Evolutionary conservation across 371 early-diverging fungal genomes (phyloP), one percentile per base, ranked within the genome.

Genomic region (Syncephalastrum contaminatum): DNA sequence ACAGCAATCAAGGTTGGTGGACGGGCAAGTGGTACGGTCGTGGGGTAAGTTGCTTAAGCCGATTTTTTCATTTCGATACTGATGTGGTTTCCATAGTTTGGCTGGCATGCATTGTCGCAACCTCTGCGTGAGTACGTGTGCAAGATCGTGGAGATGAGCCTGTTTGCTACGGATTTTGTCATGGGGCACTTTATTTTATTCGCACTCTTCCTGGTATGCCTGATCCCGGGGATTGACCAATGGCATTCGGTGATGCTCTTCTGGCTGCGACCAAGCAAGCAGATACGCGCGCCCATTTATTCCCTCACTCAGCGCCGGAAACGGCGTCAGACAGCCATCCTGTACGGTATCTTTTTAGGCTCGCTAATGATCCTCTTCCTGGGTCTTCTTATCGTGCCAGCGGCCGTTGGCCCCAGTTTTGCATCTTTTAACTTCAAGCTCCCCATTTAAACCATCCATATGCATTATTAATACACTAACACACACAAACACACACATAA

Each of bases 1-100:
- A 83, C 62, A 83, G 87, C 51, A 90, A 90, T 63, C 73, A 80
- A 55, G 90, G 91, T 6, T 92, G 93, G 93, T 94, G 93, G 94
- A 89, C 89, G 3, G 94, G 94, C 25, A 80, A 82, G 40, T 94
- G 94, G 92, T 81, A 84, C 43, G 84, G 85, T 44, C 82, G 83
- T 46, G 89, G 86, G 22, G 75, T 75, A 72, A 66, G 70, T 64
- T 5, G 10, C 41, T 49, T 7, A 3, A 13, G 5, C 2, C 25
- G 0, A 20, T 36, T 16, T 27, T 19, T n/a, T 24, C 12, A 40
- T 4, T 13, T 44, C n/a, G 19, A 42, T 54, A 10, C 22, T 46
- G 2, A 51, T 40, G 12, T 43, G 8, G 36, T 51, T 44, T 1
- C 51, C 3, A n/a, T 57, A 72, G 56, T 72, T 90, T 60, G 93